Evolutionary conservation across 768 basidiomycete species (phyloP).

Genomic region (Calocera cornea): DNA sequence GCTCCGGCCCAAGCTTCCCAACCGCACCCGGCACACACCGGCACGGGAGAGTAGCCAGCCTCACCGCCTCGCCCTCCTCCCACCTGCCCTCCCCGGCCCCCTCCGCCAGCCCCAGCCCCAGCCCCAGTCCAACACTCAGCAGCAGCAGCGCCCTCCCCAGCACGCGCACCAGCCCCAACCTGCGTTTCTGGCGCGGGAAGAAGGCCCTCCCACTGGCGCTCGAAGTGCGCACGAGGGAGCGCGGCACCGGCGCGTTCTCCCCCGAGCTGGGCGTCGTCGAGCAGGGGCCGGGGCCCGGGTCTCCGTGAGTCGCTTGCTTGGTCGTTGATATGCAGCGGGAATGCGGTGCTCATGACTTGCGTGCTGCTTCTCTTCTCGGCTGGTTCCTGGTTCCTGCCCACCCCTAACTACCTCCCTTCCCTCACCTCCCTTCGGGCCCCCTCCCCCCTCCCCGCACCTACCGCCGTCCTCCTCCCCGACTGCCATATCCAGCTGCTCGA

Average conservation of each 20-base stretch:
- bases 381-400: neutral
- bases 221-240: neutral
- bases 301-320: neutral
- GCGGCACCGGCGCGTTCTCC: neutral
- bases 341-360: neutral
- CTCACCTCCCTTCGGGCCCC: neutral
- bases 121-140: too few species aligned
- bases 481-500: neutral
- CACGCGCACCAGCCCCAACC: neutral
- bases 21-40: neutral
- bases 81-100: neutral
- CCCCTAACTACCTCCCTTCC: neutral
- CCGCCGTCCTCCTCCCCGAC: neutral
- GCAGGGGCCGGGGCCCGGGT: neutral
- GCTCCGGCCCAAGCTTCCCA: neutral
- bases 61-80: neutral
- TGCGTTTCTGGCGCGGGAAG: neutral
- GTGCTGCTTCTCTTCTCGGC: neutral
- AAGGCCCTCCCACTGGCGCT: neutral
- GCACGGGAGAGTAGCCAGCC: neutral
- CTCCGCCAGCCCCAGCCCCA: neutral
- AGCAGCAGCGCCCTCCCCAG: neutral
- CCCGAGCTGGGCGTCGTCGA: neutral
- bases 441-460: neutral
- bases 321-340: neutral